Base-by-base conservation (phyloP, 257 asterid genomes). In the Vinca minor region DNA sequence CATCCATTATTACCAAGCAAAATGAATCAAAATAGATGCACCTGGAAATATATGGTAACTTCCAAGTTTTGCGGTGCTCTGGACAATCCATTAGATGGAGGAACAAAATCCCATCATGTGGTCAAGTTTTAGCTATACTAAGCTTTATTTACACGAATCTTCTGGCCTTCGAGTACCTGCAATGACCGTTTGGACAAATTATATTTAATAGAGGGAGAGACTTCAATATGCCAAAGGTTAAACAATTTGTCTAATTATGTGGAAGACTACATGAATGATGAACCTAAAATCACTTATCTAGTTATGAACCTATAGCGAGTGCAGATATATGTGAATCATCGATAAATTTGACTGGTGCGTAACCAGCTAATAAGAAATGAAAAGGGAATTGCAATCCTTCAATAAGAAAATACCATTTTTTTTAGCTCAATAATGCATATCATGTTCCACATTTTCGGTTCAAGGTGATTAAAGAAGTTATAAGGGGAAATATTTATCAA, bases 101-200 rank as follows among this genome's bases (percentile, higher is more conserved):
- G 69, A 50, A 65, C 63, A 53, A 67, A 23, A 20, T 46, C 48
- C 10, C 34, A 13, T 32, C 63, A 34, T 3, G 13, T 14, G 28
- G 38, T 59, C 34, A 7, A 4, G 0, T 28, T 9, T 49, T 21
- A 9, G 58, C 49, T 38, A 42, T 35, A 13, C 17, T 65, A 84
- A 20, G 96, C 96, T 76, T 84, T 91, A 67, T 91, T 88, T 63
- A 91, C 95, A 9, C 97, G 96, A 70, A 91, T 77, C 72, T 85
- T 84, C 86, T 87, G 95, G 42, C 97, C 96, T 63, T 88, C 95
- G 52, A 91, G 95, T 63, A 85, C 76, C 97, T 90, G 96, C 71
- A 79, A 67, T 13, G 13, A 39, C 44, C 39, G 49, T 49, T 49
- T 49, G 29, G 34, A 23, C 50, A 44, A 17, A 32, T 45, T 8